A percentile compares a stretch with the other conserved stretches of the same genome.
These are phyloP conservation scores for Larix sibirica DNA, from an alignment of 83 land plant species.

Conservation along the genomic window DNA sequence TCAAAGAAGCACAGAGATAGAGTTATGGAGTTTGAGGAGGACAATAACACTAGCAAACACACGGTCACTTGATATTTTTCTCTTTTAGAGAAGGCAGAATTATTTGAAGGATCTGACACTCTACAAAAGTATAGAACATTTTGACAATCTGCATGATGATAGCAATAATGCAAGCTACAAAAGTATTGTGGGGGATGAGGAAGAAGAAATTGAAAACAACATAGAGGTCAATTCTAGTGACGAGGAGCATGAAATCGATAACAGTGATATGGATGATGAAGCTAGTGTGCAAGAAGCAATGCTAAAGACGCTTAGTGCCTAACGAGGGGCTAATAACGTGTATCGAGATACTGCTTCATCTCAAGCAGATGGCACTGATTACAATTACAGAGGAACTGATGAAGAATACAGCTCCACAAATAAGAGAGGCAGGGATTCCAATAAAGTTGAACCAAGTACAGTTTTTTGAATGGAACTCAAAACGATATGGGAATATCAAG, in stretches of 20 bases:
- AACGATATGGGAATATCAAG: background rate
- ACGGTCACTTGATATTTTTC: background rate
- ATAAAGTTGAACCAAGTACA: background rate
- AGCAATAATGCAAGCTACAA: background rate
- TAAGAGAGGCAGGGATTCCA: background rate
- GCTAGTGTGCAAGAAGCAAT: slow-evolving; percentile 30
- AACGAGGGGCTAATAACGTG: background rate
- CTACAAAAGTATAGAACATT: background rate
- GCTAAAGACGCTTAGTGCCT: slow-evolving; percentile 28
- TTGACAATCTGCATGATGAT: background rate
- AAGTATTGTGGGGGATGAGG: slow-evolving; percentile 2
- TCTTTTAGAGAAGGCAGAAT: slow-evolving; percentile 17
- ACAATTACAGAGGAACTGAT: background rate
- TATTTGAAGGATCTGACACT: slow-evolving; percentile 20
- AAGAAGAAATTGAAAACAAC: slow-evolving; percentile 16
- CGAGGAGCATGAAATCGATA: slow-evolving; percentile 18
- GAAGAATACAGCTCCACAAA: background rate
- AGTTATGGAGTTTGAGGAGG: slow-evolving; percentile 37
- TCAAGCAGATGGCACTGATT: background rate
- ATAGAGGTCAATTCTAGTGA: slow-evolving; percentile 7
- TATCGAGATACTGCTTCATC: background rate
- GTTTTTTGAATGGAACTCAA: background rate
- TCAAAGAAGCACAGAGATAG: slow-evolving; percentile 94
- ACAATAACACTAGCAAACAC: background rate
- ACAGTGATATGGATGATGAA: slow-evolving; percentile 27